Conservation (phyloP, 2,329 filamentous ascomycete genomes). For the Botrytis deweyae region DNA sequence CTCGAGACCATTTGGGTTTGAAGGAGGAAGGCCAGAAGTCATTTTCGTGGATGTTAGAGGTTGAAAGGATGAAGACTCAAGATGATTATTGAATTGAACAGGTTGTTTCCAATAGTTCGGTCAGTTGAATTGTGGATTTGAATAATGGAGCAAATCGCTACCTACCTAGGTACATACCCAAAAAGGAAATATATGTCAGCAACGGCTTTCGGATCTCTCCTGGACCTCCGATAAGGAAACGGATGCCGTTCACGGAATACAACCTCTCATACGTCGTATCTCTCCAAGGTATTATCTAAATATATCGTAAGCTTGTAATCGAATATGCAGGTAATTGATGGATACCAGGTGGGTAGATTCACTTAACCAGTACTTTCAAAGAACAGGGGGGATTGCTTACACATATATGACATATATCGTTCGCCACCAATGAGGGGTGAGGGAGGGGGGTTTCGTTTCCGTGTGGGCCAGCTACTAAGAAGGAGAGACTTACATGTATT, state of each 20-base stretch:
- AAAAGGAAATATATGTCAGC: constrained; percentile 4
- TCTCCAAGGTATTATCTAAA: neutral
- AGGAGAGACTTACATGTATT: neutral
- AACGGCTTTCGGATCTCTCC: neutral
- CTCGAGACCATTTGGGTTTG: neutral
- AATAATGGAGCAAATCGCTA: neutral
- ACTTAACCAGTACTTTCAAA: neutral
- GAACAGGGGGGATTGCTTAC: neutral
- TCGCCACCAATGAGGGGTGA: neutral
- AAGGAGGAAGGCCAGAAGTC: neutral
- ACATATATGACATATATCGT: neutral
- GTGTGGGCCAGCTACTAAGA: neutral
- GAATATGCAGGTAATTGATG: neutral
- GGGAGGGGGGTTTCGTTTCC: neutral
- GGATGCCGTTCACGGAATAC: neutral
- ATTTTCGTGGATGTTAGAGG: neutral
- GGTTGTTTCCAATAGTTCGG: neutral
- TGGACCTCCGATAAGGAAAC: neutral
- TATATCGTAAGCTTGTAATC: neutral
- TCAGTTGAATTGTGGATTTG: neutral
- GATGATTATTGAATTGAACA: neutral
- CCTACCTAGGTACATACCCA: neutral
- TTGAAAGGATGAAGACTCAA: neutral
- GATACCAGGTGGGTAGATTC: neutral
- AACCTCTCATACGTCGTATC: neutral